Conservation (phyloP, 768 basidiomycete genomes). For the Coprinopsis marcescibilis region DNA sequence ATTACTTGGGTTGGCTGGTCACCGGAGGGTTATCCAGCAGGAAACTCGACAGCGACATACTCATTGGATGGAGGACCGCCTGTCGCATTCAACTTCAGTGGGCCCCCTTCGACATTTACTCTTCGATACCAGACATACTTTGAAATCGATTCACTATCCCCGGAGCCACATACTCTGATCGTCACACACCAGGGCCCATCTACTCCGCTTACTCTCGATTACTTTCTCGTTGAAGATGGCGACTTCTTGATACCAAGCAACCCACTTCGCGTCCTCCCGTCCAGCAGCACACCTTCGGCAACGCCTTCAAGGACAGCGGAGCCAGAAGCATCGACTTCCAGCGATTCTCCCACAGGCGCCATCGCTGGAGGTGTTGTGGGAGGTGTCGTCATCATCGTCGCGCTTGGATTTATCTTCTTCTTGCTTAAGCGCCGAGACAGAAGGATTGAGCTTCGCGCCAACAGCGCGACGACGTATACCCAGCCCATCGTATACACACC, state of each 20-base stretch:
- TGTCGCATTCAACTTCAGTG: constrained; percentile 17
- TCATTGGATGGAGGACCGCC: constrained; percentile 19
- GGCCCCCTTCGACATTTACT: constrained; percentile 12
- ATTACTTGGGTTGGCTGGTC: constrained; percentile 21
- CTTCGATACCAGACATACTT: constrained; percentile 20
- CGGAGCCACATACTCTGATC: constrained; percentile 17
- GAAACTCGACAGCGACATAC: constrained; percentile 16
- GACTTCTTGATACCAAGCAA: not conserved
- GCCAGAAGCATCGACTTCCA: no score
- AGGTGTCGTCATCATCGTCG: not conserved
- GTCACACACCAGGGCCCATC: constrained; percentile 14
- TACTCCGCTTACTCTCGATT: constrained; percentile 18
- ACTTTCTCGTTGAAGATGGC: constrained; percentile 14
- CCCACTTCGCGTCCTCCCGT: not conserved
- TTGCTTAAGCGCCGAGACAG: not conserved
- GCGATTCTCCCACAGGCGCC: not conserved
- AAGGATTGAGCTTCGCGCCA: not conserved
- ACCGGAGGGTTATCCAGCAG: constrained; percentile 16
- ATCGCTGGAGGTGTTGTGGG: constrained; percentile 6
- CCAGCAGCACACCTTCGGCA: not conserved
- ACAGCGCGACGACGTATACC: not conserved
- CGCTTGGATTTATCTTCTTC: not conserved
- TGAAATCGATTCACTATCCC: constrained; percentile 11
- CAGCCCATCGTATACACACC: not conserved
- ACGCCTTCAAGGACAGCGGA: no score